Base-by-base conservation (phyloP, 805 yeast genomes). In the Metschnikowia continentalis region DNA sequence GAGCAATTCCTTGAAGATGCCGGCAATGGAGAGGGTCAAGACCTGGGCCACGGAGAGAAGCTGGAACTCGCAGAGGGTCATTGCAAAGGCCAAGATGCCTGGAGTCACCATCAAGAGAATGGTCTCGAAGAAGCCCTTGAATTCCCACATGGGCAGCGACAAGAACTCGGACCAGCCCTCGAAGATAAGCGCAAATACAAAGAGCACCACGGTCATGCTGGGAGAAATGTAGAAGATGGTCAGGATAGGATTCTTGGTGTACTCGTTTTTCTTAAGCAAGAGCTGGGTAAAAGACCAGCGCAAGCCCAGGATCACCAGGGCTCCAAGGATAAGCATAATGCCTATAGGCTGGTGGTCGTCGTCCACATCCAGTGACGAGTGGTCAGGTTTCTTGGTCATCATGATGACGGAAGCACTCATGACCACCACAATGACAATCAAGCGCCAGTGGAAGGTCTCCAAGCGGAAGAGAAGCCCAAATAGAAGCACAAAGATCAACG, bases 251-350 rank as follows among this genome's bases (percentile, higher is more conserved):
- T 91, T 84, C 36, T 79, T 78, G 4, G 84, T 80, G 48, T 81
- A 70, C 26, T 73, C 75, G 56, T 82, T 83, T 41, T 72, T 76
- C 57, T 79, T 85, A 46, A 94, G 71, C 35, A 92, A 75, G 20
- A 94, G 66, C 63, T 94, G 98, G 1, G 98, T 90, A 54, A 91
- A 80, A 1, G 96, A 92, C 99, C 99, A 94, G 55, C 99, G 79
- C 47, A 94, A 71, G 0, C 99, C 99, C 14, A 94, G 84, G 70
- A 90, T 78, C 64, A 86, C 78, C 2, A 96, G 82, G 3, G 96
- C 91, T 1, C 79, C 70, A 30, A 94, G 69, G 1, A 92, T 97
- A 26, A 90, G 70, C 1, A 82, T 48, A 20, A 90, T 82, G 1
- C 99, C 98, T 1, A 84, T 11, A 35, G 54, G 62, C 50, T 51